Base-by-base conservation (phyloP, 768 basidiomycete species). In the Trametes meyenii region DNA sequence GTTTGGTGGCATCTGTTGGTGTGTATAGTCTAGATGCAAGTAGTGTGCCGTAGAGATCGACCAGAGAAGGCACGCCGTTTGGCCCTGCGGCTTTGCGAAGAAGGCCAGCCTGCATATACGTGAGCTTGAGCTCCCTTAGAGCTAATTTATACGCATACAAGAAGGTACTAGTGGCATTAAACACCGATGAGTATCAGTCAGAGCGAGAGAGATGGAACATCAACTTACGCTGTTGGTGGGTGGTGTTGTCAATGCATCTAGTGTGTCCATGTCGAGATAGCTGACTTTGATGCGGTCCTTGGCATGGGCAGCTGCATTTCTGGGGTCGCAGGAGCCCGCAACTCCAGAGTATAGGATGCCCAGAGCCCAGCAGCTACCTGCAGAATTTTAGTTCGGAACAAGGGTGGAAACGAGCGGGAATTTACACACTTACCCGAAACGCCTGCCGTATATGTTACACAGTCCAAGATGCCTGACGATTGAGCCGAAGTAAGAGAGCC, bases 351-450 rank as follows among this genome's bases (percentile, higher is more conserved):
- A 67, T 7, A 71, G 49, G 14, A 68, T 64, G 3, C 70, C 65
- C 17, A 71, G 55, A 3, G 70, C 70, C 70, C 70, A 71, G 58
- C 70, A 71, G 43, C 68, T 71, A 5, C 70, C 70, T 71, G 7
- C 0, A 48, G n/a, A 39, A 29, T 17, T 42, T 6, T 4, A 51
- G 42, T n/a, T 3, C 8, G 29, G 8, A 45, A 39, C 51, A 17
- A 40, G 21, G n/a, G 17, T 17, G 21, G 17, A 24, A 17, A 17
- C 10, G 23, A 0, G 6, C 46, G 23, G 36, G 17, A 16, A 19
- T 1, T 14, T 2, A 1, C 2, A 43, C 23, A 39, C 63, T 21
- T 33, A 67, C 70, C 70, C 8, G 70, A 71, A 2, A 71, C 70
- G 12, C 70, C 70, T n/a, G 70, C 68, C 1, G 66, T 66, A 33